Evolutionary conservation across 2,329 filamentous ascomycete species (phyloP).

Genomic region (Sporothrix protearum): DNA sequence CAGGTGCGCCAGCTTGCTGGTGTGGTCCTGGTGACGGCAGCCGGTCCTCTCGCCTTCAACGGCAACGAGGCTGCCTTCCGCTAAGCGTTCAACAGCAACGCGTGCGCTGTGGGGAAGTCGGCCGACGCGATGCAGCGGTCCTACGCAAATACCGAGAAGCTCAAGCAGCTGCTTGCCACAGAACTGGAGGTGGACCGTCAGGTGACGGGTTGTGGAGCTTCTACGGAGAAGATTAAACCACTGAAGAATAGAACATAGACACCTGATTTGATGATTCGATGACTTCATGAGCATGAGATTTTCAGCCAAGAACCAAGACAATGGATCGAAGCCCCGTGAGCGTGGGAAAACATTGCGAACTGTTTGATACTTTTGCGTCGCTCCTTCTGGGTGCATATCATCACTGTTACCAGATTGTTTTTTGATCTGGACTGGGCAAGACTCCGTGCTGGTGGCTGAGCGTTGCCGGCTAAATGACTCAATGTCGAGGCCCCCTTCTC

Average conservation of each 20-base stretch:
- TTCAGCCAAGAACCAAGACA: not conserved
- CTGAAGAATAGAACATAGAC: constrained; percentile 1
- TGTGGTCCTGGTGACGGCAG: constrained; percentile 67
- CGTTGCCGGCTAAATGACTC: constrained; percentile 6
- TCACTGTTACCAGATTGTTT: not conserved
- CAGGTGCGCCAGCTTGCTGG: constrained; percentile 75
- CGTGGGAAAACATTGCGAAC: not conserved
- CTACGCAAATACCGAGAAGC: constrained; percentile 67
- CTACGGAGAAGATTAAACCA: not conserved
- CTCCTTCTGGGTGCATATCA: not conserved
- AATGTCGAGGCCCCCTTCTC: not conserved
- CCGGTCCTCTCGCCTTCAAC: constrained; percentile 64
- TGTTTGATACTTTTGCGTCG: not conserved
- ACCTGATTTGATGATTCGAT: no score
- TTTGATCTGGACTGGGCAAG: not conserved
- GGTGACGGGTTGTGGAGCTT: not conserved
- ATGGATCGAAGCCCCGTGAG: not conserved
- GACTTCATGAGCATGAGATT: no score
- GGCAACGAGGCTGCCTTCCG: constrained; percentile 68
- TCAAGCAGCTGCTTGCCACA: constrained; percentile 62
- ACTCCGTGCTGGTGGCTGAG: not conserved
- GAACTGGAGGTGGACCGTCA: constrained; percentile 1
- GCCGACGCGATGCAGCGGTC: constrained; percentile 78
- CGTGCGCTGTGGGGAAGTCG: constrained; percentile 76
- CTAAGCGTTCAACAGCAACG: constrained; percentile 77